Base-by-base conservation (phyloP, 176 grass and related monocot genomes). In the Aegilops bicornis region DNA sequence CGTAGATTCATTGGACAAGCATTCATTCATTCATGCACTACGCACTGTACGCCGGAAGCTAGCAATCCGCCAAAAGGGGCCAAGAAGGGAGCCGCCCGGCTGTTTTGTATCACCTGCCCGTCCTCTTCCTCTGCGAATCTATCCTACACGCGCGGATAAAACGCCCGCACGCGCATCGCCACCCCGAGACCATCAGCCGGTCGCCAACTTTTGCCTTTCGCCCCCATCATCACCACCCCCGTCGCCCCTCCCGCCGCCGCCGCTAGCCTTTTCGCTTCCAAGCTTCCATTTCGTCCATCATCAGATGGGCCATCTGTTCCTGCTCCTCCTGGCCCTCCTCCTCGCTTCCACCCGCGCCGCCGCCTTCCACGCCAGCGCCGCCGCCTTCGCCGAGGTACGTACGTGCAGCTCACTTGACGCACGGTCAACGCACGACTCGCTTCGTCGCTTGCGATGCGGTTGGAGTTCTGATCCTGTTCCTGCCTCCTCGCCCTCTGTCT, bases 201-300 rank as follows among this genome's bases (percentile, higher is more conserved):
- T 75, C 45, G 36, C 76, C 85, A 81, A 81, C 77, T 91, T 88
- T 88, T 40, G 77, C 85, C 89, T 84, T 79, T 90, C 89, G 14
- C 29, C 56, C 50, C 50, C 79, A 69, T 85, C 82, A 24, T 74
- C 72, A 29, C 69, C 22, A 0, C 24, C 72, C 27, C 27, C 62
- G 13, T 2, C 35, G 8, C 45, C 58, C 42, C 42, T 43, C 42
- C 42, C 72, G 5, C 43, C 68, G 20, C 17, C 40, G 1, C 66
- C 12, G 2, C 82, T 14, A 17, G 37, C 65, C 42, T 79, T 69
- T 24, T 66, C 39, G 4, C 42, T 24, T 42, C 30, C 54, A 14
- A 42, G 30, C 33, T 73, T 37, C 48, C 42, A 17, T 72, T 60
- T 32, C 31, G 8, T n/a, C 70, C 76, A 52, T 33, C 86, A 62